Evolutionary conservation across 192 early-diverging fungal genomes (phyloP).

Genomic region (Dissophora globulifera): DNA sequence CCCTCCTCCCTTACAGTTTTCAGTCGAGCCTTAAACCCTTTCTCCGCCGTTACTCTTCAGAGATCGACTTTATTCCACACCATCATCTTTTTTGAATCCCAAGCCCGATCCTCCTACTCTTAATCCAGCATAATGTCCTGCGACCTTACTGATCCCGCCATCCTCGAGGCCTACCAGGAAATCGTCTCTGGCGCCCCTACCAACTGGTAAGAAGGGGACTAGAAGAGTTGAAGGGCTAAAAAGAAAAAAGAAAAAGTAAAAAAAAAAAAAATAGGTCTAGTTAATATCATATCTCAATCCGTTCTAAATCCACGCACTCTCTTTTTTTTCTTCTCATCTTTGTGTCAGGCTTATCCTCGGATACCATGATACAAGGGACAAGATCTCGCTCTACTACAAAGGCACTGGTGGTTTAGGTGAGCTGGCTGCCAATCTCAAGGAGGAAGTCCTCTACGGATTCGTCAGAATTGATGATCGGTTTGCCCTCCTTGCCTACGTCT

Average conservation of each 20-base stretch:
- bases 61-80: background rate
- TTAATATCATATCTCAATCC: too few species aligned
- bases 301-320: background rate
- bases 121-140: constrained; percentile 63
- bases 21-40: too few species aligned
- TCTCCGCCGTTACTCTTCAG: too few species aligned
- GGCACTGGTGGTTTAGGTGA: constrained; percentile 65
- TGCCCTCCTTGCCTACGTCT: constrained; percentile 66
- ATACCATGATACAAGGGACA: constrained; percentile 71
- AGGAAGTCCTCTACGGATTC: constrained; percentile 70
- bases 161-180: constrained; percentile 66
- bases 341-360: constrained; percentile 67
- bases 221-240: too few species aligned
- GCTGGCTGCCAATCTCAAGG: constrained; percentile 61
- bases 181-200: constrained; percentile 63
- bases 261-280: too few species aligned
- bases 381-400: constrained; percentile 68
- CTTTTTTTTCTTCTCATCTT: background rate
- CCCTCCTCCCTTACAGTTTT: constrained; percentile 1
- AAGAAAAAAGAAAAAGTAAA: too few species aligned
- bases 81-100: background rate
- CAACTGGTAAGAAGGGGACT: constrained; percentile 68
- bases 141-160: constrained; percentile 70
- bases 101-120: background rate
- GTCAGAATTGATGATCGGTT: constrained; percentile 68